Evolutionary conservation across 306 rosid genomes (phyloP).

Genomic region (Abrus precatorius): DNA sequence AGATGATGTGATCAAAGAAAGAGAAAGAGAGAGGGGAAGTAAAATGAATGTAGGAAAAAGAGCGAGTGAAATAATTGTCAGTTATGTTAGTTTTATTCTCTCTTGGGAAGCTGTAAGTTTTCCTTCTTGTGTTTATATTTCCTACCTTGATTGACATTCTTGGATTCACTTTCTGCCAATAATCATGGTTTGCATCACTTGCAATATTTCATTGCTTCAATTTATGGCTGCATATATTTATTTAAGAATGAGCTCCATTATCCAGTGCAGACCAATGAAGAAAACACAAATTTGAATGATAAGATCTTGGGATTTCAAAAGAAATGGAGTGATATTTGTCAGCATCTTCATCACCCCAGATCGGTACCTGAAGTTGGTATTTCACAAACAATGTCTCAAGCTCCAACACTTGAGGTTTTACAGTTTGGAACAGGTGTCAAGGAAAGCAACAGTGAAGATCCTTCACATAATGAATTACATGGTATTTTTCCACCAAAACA

Average conservation of each 20-base stretch:
- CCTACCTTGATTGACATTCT: slow-evolving; percentile 29
- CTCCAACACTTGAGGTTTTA: slow-evolving; percentile 57
- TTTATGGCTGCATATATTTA: slow-evolving; percentile 48
- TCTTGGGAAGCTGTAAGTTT: slow-evolving; percentile 28
- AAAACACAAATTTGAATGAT: slow-evolving; percentile 55
- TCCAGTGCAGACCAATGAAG: slow-evolving; percentile 81
- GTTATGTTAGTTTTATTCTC: slow-evolving; percentile 13
- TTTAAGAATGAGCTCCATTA: slow-evolving; percentile 59
- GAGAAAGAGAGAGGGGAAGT: too few species aligned
- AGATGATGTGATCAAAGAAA: too few species aligned
- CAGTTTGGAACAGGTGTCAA: slow-evolving; percentile 49
- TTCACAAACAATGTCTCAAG: slow-evolving; percentile 56
- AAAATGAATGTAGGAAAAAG: too few species aligned
- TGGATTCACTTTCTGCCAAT: slow-evolving; percentile 8
- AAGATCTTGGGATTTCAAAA: slow-evolving; percentile 62
- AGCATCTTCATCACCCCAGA: slow-evolving; percentile 57
- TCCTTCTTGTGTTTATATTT: slow-evolving; percentile 18
- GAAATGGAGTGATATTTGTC: slow-evolving; percentile 86
- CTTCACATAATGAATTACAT: slow-evolving; percentile 53
- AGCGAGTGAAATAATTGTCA: background rate
- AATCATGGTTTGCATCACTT: slow-evolving; percentile 33
- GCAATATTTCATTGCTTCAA: slow-evolving; percentile 39
- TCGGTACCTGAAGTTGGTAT: slow-evolving; percentile 52
- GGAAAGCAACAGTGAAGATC: slow-evolving; percentile 64
- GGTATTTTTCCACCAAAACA: slow-evolving; percentile 53